Percentiles rank a stretch among this genome's conserved stretches.
These are phyloP conservation scores for Talaromyces verruculosus DNA, from an alignment of 2,329 filamentous ascomycete genomes.

Conservation along the genomic window DNA sequence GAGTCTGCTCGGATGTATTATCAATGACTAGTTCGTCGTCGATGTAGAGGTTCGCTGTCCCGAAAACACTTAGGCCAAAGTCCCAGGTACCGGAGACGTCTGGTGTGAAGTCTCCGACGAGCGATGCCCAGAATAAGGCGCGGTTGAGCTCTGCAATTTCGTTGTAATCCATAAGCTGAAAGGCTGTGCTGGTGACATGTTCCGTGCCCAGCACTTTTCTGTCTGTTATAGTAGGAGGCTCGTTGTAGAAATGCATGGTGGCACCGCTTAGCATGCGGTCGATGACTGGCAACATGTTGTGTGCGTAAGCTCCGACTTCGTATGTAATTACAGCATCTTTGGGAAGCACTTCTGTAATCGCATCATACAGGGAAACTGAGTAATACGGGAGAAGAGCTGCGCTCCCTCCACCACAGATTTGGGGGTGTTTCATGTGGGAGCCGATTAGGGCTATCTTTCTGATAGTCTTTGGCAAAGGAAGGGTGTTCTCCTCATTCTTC, in stretches of 20 bases:
- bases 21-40: conserved; percentile 64
- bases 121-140: conserved; percentile 54
- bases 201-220: conserved; percentile 20
- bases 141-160: conserved; percentile 53
- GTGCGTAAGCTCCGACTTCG: conserved; percentile 62
- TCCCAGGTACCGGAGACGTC: conserved; percentile 63
- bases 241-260: conserved; percentile 63
- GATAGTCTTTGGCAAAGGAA: conserved; percentile 54
- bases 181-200: conserved; percentile 35
- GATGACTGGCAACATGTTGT: conserved; percentile 54
- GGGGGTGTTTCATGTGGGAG: conserved; percentile 51
- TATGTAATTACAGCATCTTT: conserved; percentile 44
- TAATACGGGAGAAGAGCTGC: conserved; percentile 54
- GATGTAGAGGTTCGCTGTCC: conserved; percentile 64
- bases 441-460: conserved; percentile 54
- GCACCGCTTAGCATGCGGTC: conserved; percentile 19
- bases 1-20: conserved; percentile 63
- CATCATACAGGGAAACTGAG: conserved; percentile 44
- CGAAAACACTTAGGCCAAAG: conserved; percentile 63
- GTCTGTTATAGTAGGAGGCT: conserved; percentile 46
- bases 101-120: conserved; percentile 57
- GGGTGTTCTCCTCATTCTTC: conserved; percentile 65
- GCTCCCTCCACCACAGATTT: conserved; percentile 63
- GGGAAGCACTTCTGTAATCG: conserved; percentile 27
- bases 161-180: conserved; percentile 55